These are phyloP conservation scores for Coemansia sp. DNA, from an alignment of 192 early-diverging fungal species.

Conservation along the genomic window DNA sequence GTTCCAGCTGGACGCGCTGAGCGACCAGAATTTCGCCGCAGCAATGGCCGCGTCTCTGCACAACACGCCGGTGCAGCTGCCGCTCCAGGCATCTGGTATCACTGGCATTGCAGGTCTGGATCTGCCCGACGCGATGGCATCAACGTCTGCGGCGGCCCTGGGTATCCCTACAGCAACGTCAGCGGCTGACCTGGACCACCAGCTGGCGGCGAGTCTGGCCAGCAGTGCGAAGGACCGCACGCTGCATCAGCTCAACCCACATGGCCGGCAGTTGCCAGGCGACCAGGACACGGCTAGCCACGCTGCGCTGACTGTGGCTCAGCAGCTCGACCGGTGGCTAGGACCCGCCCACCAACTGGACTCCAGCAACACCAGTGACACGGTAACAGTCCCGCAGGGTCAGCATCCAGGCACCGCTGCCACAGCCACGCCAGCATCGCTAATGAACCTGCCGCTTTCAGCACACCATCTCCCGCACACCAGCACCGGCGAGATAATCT, in stretches of 20 bases:
- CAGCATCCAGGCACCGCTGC: neutral
- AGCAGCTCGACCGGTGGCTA: slow-evolving; percentile 10
- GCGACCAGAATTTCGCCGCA: neutral
- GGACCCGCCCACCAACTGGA: neutral
- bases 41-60: slow-evolving; percentile 24
- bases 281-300: neutral
- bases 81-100: neutral
- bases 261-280: neutral
- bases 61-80: slow-evolving; percentile 15
- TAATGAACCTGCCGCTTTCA: slow-evolving; percentile 50
- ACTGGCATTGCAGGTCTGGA: slow-evolving; percentile 9
- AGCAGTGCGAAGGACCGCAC: neutral
- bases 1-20: slow-evolving; percentile 2
- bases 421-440: slow-evolving; percentile 44
- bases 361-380: neutral
- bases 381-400: neutral
- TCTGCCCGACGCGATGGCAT: slow-evolving; percentile 8
- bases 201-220: neutral
- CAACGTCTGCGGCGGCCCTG: neutral
- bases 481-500: slow-evolving; percentile 29
- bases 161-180: neutral
- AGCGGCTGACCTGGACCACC: neutral
- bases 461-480: slow-evolving; percentile 49
- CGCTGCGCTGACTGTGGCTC: neutral
- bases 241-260: slow-evolving; percentile 28